Evolutionary conservation across 179 eudicot genomes (phyloP), one percentile per base, ranked within the genome.

Genomic region (Spinacia oleracea): DNA sequence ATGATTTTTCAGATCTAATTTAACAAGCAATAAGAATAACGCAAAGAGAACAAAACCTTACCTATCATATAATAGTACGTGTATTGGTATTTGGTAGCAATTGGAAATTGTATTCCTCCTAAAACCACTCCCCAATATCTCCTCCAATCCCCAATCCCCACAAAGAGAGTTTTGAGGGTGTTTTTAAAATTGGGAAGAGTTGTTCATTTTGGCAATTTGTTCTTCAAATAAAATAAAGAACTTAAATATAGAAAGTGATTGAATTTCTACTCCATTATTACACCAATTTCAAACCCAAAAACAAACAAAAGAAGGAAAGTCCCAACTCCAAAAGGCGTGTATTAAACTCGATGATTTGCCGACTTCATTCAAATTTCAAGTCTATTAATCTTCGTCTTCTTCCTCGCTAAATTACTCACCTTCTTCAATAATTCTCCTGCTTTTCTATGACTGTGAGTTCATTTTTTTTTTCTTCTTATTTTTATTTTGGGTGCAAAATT

Each of bases 381-480:
- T 16, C 59, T 73, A 7, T 58, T 74, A n/a, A 34, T 63, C 23
- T 23, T n/a, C n/a, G 40, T 80, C 79, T 31, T 55, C 62, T 38
- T 70, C 66, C 32, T 72, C 65, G 31, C 79, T 72, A 34, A 34
- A 63, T 67, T 29, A 23, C 3, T 58, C 18, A n/a, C n/a, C n/a
- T n/a, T n/a, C 42, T 60, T 45, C 70, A 70, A 59, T 27, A 1
- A 23, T 76, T 55, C 25, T 51, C 74, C 56, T 69, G 38, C 20
- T 72, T 80, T 77, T 80, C 56, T 78, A 74, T 77, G 79, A 80
- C 81, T 77, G 86, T 83, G 62, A 80, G 81, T 68, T 68, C 38
- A 16, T 67, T 14, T 56, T 9, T 32, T 31, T 1, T 6, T 79
- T 69, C n/a, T 55, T 31, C 16, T 48, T 64, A 32, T 10, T 3